phyloP scores from a whole-genome alignment of 768 basidiomycete genomes.

The Tylopilus subfusipes region DNA sequence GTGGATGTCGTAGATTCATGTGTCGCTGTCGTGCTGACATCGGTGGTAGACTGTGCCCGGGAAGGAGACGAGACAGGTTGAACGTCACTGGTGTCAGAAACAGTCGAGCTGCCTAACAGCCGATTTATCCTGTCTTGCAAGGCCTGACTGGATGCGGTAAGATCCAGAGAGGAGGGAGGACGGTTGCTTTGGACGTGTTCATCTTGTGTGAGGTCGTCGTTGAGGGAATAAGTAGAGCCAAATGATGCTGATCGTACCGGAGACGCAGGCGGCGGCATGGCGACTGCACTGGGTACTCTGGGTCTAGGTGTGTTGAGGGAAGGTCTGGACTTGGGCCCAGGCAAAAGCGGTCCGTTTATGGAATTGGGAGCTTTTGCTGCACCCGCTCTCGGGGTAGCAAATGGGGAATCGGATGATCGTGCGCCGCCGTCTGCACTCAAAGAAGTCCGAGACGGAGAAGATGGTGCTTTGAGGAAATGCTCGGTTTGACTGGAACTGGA shows the following conservation, averaged over 20 bases:
- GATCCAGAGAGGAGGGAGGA: conserved; percentile 30
- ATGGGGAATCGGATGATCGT: conserved; percentile 50
- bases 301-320: conserved; percentile 54
- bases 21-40: conserved; percentile 3
- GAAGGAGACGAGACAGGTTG: conserved; percentile 22
- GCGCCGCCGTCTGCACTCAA: conserved; percentile 37
- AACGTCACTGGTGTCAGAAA: conserved; percentile 11
- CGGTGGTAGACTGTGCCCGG: conserved; percentile 41
- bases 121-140: conserved; percentile 50
- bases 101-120: conserved; percentile 35
- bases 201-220: conserved; percentile 26
- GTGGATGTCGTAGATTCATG: conserved; percentile 18
- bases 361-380: conserved; percentile 26
- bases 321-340: conserved; percentile 30
- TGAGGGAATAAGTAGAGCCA: conserved; percentile 37
- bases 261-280: conserved; percentile 80
- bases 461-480: conserved; percentile 26
- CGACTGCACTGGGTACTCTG: conserved; percentile 65
- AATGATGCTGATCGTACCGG: conserved; percentile 40
- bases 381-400: conserved; percentile 63
- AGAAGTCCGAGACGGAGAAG: conserved; percentile 36
- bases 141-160: conserved; percentile 38
- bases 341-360: conserved; percentile 12
- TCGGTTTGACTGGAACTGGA: conserved; percentile 17
- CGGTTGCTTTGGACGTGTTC: conserved; percentile 12